Evolutionary conservation across 1,284 basidiomycete species (phyloP), one percentile per base, ranked within the genome.

Genomic region (Cutaneotrichosporon sp.): DNA sequence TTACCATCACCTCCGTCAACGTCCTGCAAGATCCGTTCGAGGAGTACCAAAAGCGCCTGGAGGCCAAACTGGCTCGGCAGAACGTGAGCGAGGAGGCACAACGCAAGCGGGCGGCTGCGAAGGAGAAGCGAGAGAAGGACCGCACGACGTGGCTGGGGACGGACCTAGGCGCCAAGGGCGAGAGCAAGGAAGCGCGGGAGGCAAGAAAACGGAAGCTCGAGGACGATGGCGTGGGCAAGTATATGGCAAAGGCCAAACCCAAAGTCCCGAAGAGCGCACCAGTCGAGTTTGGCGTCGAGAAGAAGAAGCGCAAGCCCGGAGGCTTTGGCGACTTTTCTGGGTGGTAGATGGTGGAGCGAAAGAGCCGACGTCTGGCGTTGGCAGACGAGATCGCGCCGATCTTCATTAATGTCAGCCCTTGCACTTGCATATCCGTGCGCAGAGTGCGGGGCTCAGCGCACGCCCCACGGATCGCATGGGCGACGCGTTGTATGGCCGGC

Each of bases 1-100:
- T 97, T 47, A 81, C 83, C 20, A 76, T 76, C 34, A 62, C 64
- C 5, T 63, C 68, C 12, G 63, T 76, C 20, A 63, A 69, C 22
- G 65, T 76, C 9, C 71, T 78, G 43, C 71, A 74, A 55, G 76
- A 79, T 51, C 78, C 78, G 0, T 79, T 77, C 55, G 74, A 77
- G 42, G 66, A 69, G 11, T 79, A 78, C 62, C 66, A 74, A 53
- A 61, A 60, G 14, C 61, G 69, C 10, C 59, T 79, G 3, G 64
- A 62, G 5, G 76, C 74, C 27, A 64, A 70, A 24, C 48, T 79
- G 10, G 68, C 70, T 2, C 54, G 69, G 11, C 61, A 65, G 34
- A 70, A 72, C 47, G 67, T 70, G 46, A 66, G 65, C 12, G 73
- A 72, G 33, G 68, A 71, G 49, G 67, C 74, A n/a, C 45, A 73